Evolutionary conservation across 257 asterid genomes (phyloP).

Genomic region (Solanum habrochaites): DNA sequence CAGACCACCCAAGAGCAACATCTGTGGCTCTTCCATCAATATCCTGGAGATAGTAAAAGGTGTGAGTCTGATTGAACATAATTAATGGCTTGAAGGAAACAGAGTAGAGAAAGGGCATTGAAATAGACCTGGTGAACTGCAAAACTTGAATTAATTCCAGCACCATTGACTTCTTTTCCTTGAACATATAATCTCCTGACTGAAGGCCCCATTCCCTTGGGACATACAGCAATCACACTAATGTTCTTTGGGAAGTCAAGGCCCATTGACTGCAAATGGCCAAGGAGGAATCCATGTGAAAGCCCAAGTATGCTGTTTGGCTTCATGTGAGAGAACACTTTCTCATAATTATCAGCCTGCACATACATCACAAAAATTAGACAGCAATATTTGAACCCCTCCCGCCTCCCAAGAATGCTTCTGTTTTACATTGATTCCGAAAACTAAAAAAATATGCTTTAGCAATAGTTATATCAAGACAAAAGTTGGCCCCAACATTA

Average conservation of each 20-base stretch:
- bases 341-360: constrained; percentile 92
- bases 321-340: constrained; percentile 83
- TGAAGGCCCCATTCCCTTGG: constrained; percentile 99
- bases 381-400: not conserved
- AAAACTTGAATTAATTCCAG: constrained; percentile 92
- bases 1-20: constrained; percentile 96
- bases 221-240: constrained; percentile 91
- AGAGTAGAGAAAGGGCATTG: not conserved
- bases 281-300: constrained; percentile 94
- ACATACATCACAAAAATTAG: not conserved
- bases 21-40: constrained; percentile 96
- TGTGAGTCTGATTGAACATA: not conserved
- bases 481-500: not conserved
- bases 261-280: constrained; percentile 86
- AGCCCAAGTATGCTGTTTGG: constrained; percentile 96
- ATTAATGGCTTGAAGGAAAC: not conserved
- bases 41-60: constrained; percentile 28
- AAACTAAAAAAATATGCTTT: not conserved
- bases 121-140: constrained; percentile 79
- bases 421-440: not conserved
- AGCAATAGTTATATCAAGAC: not conserved
- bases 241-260: constrained; percentile 80
- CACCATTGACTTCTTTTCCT: constrained; percentile 94
- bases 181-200: constrained; percentile 93
- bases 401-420: not conserved